Conservation (phyloP, 345 rosid species). For the Turnera subulata region DNA sequence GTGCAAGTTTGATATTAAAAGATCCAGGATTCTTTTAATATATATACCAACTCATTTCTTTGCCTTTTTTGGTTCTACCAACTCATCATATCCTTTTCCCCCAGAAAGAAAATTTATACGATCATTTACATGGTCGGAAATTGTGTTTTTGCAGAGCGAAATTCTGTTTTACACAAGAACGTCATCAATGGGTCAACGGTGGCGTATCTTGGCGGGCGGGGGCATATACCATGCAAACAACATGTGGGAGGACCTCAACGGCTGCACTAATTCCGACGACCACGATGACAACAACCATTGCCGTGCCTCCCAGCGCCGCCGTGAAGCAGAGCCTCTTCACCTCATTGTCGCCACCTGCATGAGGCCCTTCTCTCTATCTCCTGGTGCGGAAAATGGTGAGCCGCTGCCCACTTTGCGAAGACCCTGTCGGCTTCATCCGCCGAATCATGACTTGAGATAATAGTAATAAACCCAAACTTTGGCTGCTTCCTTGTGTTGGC, state of each 20-base stretch:
- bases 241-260: neutral
- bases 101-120: too few relatives aligned
- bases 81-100: too few relatives aligned
- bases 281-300: too few relatives aligned
- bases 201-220: slow-evolving; percentile 6
- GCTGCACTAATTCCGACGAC: neutral
- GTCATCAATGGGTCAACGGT: neutral
- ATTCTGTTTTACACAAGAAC: slow-evolving; percentile 11
- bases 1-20: too few relatives aligned
- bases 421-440: neutral
- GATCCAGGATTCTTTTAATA: too few relatives aligned
- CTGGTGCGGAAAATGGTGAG: slow-evolving; percentile 2
- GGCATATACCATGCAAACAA: neutral
- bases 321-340: neutral
- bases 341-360: neutral
- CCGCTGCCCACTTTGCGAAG: slow-evolving; percentile 7
- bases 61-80: too few relatives aligned
- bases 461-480: too few relatives aligned
- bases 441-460: neutral
- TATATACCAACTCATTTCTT: too few relatives aligned
- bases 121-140: too few relatives aligned
- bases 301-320: neutral
- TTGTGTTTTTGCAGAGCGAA: neutral
- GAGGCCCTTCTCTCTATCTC: slow-evolving; percentile 4
- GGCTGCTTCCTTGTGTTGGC: too few relatives aligned